A percentile compares a stretch with the other conserved stretches of the same genome.
phyloP scores from a whole-genome alignment of 116 monocot genomes.

The Cymodocea nodosa region DNA sequence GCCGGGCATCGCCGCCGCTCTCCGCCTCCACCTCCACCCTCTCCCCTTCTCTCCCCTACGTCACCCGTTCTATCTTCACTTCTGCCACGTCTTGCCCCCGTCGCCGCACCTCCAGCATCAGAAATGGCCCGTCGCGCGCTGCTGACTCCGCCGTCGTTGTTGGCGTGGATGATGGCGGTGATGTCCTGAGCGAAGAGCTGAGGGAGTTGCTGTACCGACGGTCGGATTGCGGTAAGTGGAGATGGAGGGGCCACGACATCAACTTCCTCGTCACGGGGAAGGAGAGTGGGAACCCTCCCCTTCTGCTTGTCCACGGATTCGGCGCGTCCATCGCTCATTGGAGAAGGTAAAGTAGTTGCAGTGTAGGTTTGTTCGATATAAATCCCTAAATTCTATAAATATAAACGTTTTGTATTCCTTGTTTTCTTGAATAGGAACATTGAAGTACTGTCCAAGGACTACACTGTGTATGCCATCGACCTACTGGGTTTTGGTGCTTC shows the following conservation, averaged over 20 bases:
- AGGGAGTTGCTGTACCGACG: constrained; percentile 24
- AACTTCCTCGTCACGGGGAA: constrained; percentile 36
- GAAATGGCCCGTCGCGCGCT: too few species aligned
- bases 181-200: constrained; percentile 19
- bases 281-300: constrained; percentile 35
- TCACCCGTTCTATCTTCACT: too few species aligned
- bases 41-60: too few species aligned
- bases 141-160: background rate
- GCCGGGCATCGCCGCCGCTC: too few species aligned
- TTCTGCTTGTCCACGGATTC: constrained; percentile 91
- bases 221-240: constrained; percentile 32
- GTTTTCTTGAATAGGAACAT: constrained; percentile 41
- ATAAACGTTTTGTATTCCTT: too few species aligned
- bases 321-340: constrained; percentile 81
- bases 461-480: constrained; percentile 84
- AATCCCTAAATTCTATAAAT: too few species aligned
- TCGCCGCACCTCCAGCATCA: too few species aligned
- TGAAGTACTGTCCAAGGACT: constrained; percentile 51
- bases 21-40: too few species aligned
- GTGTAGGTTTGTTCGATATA: too few species aligned
- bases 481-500: constrained; percentile 92
- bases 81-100: too few species aligned
- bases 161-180: background rate
- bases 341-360: constrained; percentile 39
- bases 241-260: constrained; percentile 54